Base-by-base conservation (phyloP, 768 basidiomycete genomes). In the Cyclocybe cylindracea region DNA sequence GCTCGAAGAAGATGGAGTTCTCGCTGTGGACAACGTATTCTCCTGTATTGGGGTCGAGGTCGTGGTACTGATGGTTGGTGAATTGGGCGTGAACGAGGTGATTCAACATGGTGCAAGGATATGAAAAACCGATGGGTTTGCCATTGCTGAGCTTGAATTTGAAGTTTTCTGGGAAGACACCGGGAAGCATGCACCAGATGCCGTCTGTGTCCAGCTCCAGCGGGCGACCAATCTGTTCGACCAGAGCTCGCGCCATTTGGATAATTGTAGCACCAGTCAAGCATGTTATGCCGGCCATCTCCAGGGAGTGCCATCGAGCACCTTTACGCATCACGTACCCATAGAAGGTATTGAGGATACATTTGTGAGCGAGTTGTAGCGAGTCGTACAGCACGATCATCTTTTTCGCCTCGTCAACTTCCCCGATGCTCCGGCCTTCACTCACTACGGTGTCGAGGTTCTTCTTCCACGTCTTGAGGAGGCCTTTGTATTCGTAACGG, bases 311-410 rank as follows among this genome's bases (percentile, higher is more conserved):
- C 97, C 97, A 99, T 31, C 97, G 78, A 13, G 97, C 97, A 46
- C 97, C 97, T 67, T 99, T 98, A 37, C 97, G 86, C 97, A 98
- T 98, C 66, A 99, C 96, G 61, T 99, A 99, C 34, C 97, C 97
- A 66, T 99, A 99, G 79, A 99, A 99, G 3, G 97, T 98, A 76
- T 99, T 99, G 58, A 99, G 83, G 66, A 99, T 99, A 65, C 95
- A 98, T 75, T 99, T 99, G 81, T 99, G 97, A 3, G 97, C 97
- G 24, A 99, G 86, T 68, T 99, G 97, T 33, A 99, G 81, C 4
- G 97, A 98, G 68, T 98, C 97, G 72, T 98, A 99, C 8, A 99
- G 70, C 18, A 99, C 96, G 60, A 98, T 91, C 91, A 99, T 94
- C 78, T 96, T 97, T 78, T 90, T 98, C 36, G 97, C 96, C 70